Evolutionary conservation across 805 yeast genomes (phyloP).

Genomic region (Candida palmyrensis): DNA sequence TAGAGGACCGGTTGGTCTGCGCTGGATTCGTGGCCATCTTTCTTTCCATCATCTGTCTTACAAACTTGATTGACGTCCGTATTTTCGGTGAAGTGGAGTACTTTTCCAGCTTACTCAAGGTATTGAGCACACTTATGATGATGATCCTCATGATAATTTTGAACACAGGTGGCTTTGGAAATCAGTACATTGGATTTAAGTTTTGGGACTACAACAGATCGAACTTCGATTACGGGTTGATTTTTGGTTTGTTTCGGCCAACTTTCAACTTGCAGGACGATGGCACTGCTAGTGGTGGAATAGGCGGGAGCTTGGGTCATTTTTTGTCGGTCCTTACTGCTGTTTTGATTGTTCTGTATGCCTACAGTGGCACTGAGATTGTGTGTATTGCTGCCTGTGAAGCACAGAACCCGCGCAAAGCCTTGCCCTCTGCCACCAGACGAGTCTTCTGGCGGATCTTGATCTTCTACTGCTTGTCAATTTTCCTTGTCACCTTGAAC

Average conservation of each 20-base stretch:
- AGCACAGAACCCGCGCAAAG: constrained; percentile 72
- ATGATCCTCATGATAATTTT: constrained; percentile 61
- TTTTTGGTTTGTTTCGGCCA: constrained; percentile 72
- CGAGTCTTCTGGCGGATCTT: constrained; percentile 69
- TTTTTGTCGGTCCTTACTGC: constrained; percentile 59
- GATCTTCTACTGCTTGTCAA: constrained; percentile 58
- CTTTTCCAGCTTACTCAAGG: constrained; percentile 52
- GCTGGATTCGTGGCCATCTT: constrained; percentile 66
- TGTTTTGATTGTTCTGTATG: constrained; percentile 60
- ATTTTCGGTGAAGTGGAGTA: constrained; percentile 74
- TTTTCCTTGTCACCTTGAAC: constrained; percentile 66
- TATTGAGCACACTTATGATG: constrained; percentile 46
- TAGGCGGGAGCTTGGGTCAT: constrained; percentile 56
- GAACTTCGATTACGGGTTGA: constrained; percentile 39
- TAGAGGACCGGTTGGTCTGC: constrained; percentile 38
- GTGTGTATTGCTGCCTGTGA: constrained; percentile 84
- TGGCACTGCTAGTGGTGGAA: constrained; percentile 48
- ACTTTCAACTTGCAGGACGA: constrained; percentile 60
- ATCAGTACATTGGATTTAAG: constrained; percentile 52
- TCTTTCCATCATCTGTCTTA: constrained; percentile 36
- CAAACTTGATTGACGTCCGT: constrained; percentile 65
- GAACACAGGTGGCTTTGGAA: constrained; percentile 53
- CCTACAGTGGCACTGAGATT: constrained; percentile 78
- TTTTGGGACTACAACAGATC: constrained; percentile 61
- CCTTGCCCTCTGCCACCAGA: constrained; percentile 72